These are phyloP conservation scores for Kondoa malvinella DNA, from an alignment of 768 basidiomycete species.

Conservation along the genomic window DNA sequence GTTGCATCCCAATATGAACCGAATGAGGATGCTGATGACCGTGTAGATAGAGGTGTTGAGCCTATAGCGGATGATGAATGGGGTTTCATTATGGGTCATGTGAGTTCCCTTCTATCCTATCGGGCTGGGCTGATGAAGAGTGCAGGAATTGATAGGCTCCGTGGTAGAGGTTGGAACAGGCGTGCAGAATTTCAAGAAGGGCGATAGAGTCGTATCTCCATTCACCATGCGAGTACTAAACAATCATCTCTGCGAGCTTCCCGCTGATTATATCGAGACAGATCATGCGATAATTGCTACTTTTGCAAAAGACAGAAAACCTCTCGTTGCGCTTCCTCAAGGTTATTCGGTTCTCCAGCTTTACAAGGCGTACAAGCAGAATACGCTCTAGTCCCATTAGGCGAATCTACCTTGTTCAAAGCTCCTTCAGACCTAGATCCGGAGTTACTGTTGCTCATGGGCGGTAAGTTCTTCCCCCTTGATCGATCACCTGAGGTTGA, in stretches of 20 bases:
- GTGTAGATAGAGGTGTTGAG: constrained; percentile 24
- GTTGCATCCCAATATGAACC: neutral
- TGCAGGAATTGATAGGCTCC: constrained; percentile 26
- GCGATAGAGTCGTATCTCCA: constrained; percentile 31
- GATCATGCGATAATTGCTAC: constrained; percentile 24
- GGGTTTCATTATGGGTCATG: constrained; percentile 1
- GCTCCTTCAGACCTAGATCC: constrained; percentile 16
- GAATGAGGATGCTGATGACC: constrained; percentile 25
- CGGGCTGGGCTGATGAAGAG: neutral
- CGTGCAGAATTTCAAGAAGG: constrained; percentile 30
- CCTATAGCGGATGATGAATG: constrained; percentile 7
- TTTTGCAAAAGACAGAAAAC: constrained; percentile 28
- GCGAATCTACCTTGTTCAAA: constrained; percentile 25
- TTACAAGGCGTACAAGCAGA: constrained; percentile 30
- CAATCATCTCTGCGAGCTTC: too few species aligned
- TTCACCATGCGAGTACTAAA: constrained; percentile 27
- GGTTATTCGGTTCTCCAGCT: constrained; percentile 24
- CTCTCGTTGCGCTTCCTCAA: constrained; percentile 5
- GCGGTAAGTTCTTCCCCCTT: neutral
- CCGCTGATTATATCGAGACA: too few species aligned
- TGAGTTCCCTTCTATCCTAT: neutral
- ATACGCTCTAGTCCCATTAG: constrained; percentile 28
- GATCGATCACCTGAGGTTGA: neutral
- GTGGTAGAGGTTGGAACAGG: constrained; percentile 25
- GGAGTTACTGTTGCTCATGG: constrained; percentile 19